Evolutionary conservation across 805 yeast species (phyloP), one percentile per base, ranked within the genome.

Genomic region (Nakazawaea ishiwadae): DNA sequence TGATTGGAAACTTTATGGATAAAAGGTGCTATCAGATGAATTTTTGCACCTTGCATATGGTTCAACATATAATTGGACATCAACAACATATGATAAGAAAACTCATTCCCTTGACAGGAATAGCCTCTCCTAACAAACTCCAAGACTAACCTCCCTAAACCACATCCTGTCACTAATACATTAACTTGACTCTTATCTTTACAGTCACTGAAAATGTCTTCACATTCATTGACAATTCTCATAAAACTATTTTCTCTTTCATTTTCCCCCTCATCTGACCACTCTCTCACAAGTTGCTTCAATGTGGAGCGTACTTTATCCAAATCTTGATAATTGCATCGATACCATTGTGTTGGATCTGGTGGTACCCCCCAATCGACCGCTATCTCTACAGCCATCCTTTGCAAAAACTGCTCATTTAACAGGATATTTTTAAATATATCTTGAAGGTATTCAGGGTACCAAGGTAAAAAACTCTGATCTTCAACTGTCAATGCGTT

Each of bases 61-160:
- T 79, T 81, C 23, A 81, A 55, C 4, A 80, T 56, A 48, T 61
- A 78, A 48, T 71, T 75, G 20, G 83, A 77, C 11, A 73, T 67
- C 9, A 78, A 53, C 3, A 81, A 56, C 84, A 81, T 80, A 51
- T 77, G 84, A 52, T 77, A 78, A 17, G 81, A 71, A 49, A 77
- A 69, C 49, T 81, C 87, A 52, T 79, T 81, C 0, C 87, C 87
- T 49, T 80, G 83, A n/a, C 76, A 68, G 62, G 68, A 59, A 51
- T 76, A 80, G 4, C 86, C 86, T 40, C 65, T 48, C 39, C 48
- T 57, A 2, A 77, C 80, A 44, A 78, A 59, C 39, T 80, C 85
- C 37, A 70, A 59, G 24, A 77, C 79, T 39, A 79, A 53, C 38
- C 86, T 55, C 0, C 84, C 86, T 26, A 79, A 59, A 0, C 86